Conservation (phyloP, 768 basidiomycete species). For the Kwoniella heveanensis region DNA sequence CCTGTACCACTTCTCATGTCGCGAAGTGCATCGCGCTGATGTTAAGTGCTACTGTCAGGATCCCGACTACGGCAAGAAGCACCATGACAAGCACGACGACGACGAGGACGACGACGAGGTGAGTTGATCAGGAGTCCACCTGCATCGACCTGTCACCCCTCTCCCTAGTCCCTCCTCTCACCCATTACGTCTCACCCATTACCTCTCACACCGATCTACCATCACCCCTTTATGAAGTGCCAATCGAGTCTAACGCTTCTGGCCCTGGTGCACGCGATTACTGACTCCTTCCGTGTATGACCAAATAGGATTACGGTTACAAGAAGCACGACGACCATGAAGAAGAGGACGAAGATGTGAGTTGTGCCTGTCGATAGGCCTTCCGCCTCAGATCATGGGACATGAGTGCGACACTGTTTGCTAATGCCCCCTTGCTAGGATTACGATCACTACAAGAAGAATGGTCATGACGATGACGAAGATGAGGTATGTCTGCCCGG, state of each 20-base stretch:
- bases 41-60: no score
- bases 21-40: no score
- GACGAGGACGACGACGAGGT: background rate
- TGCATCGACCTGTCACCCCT: background rate
- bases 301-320: slow-evolving; percentile 2
- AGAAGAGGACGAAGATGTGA: slow-evolving; percentile 2
- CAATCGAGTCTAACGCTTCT: no score
- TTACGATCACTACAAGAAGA: slow-evolving; percentile 1
- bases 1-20: background rate
- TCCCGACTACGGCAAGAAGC: background rate
- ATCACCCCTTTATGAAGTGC: no score
- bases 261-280: no score
- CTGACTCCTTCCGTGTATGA: no score
- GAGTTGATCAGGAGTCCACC: background rate
- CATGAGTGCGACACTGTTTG: no score
- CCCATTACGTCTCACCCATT: background rate
- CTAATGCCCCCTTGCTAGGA: background rate
- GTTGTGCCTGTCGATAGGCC: no score
- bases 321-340: background rate
- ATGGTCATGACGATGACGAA: slow-evolving; percentile 1
- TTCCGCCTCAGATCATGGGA: no score
- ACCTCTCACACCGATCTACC: background rate
- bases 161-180: background rate
- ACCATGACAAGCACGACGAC: background rate
- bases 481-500: slow-evolving; percentile 8